These are phyloP conservation scores for Thelonectria discophora DNA, from an alignment of 2,329 filamentous ascomycete species.

Conservation along the genomic window DNA sequence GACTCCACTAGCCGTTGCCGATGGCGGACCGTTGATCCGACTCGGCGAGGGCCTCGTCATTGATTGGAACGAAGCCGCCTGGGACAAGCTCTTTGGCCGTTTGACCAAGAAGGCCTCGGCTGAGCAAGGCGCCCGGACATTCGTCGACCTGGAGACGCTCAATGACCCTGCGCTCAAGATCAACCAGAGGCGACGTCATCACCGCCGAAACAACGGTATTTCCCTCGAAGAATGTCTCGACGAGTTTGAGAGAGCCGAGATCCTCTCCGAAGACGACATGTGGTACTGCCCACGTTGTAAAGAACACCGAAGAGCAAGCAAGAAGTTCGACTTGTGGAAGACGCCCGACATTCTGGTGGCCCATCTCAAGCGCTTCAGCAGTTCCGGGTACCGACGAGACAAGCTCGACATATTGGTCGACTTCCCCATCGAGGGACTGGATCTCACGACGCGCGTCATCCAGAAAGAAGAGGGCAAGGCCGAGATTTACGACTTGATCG, in stretches of 20 bases:
- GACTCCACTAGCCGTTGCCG: constrained; percentile 50
- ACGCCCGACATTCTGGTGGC: constrained; percentile 94
- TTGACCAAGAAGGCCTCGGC: constrained; percentile 48
- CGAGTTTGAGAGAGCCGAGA: constrained; percentile 93
- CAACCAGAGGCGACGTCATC: constrained; percentile 70
- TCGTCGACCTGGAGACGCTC: constrained; percentile 59
- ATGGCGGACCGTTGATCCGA: constrained; percentile 73
- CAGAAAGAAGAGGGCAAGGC: constrained; percentile 82
- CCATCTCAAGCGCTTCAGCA: constrained; percentile 95
- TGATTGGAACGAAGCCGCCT: constrained; percentile 80
- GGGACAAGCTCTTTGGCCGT: constrained; percentile 74
- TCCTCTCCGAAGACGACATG: constrained; percentile 92
- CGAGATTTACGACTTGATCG: constrained; percentile 91
- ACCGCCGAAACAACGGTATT: constrained; percentile 68
- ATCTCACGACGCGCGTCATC: constrained; percentile 82
- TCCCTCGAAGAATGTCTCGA: constrained; percentile 89
- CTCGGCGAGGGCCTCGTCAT: constrained; percentile 86
- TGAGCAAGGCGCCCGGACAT: constrained; percentile 68
- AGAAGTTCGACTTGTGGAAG: constrained; percentile 98
- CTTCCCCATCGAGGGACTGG: constrained; percentile 87
- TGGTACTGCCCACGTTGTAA: constrained; percentile 99
- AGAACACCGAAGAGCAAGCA: constrained; percentile 88
- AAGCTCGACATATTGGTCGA: constrained; percentile 93
- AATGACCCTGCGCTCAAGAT: constrained; percentile 72
- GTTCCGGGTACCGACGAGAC: constrained; percentile 80